These are phyloP conservation scores for Emergomyces pasteurianus DNA, from an alignment of 2,329 filamentous ascomycete species.

Conservation along the genomic window DNA sequence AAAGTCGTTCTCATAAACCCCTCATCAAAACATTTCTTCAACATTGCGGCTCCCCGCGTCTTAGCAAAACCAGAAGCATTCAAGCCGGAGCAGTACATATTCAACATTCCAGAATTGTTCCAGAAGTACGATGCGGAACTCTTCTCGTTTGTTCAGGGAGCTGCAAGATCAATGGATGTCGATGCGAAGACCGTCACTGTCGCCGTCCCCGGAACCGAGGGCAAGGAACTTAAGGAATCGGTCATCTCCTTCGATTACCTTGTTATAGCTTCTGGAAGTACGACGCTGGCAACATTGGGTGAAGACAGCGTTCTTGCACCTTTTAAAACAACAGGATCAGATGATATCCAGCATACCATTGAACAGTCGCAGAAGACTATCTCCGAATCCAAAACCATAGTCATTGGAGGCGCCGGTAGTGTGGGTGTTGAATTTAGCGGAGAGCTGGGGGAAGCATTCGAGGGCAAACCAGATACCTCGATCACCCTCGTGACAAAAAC, in stretches of 20 bases:
- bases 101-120: constrained; percentile 40
- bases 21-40: constrained; percentile 42
- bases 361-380: constrained; percentile 24
- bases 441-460: constrained; percentile 34
- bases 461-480: constrained; percentile 13
- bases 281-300: constrained; percentile 31
- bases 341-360: constrained; percentile 24
- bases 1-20: constrained; percentile 46
- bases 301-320: constrained; percentile 20
- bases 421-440: constrained; percentile 39
- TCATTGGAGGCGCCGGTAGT: constrained; percentile 39
- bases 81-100: constrained; percentile 36
- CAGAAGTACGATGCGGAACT: constrained; percentile 35
- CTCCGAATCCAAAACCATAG: constrained; percentile 30
- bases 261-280: constrained; percentile 44
- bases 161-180: constrained; percentile 37
- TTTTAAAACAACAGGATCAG: constrained; percentile 33
- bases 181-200: constrained; percentile 34
- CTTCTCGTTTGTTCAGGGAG: constrained; percentile 41
- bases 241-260: constrained; percentile 41
- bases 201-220: constrained; percentile 14
- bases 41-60: constrained; percentile 42
- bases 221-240: constrained; percentile 14
- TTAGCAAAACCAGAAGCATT: constrained; percentile 39
- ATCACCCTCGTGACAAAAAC: constrained; percentile 32